Evolutionary conservation across 371 early-diverging fungal species (phyloP).

Genomic region (Mucor saturninus): DNA sequence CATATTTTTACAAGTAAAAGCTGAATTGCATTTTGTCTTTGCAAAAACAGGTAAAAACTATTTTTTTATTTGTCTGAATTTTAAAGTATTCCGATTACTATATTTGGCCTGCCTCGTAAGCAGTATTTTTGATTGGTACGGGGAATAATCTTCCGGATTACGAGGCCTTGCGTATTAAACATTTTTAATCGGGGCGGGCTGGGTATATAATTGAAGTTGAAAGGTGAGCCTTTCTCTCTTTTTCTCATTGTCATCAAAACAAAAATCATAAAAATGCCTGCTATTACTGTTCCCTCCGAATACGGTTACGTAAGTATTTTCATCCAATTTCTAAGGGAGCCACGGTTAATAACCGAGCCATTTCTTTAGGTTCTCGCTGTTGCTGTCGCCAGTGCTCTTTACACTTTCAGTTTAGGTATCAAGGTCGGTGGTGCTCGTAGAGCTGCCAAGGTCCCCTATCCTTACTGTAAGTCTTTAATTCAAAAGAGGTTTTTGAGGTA

Average conservation of each 20-base stretch:
- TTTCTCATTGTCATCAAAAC: conserved; percentile 5
- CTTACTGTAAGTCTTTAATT: conserved; percentile 48
- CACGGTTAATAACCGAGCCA: neutral
- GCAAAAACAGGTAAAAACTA: no score
- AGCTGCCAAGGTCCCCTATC: conserved; percentile 66
- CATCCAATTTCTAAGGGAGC: neutral
- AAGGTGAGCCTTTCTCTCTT: neutral
- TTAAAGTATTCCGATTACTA: no score
- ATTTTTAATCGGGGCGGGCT: neutral
- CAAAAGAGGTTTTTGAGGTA: neutral
- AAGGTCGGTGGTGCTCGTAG: conserved; percentile 64
- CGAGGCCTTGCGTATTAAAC: conserved; percentile 22
- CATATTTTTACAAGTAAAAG: no score
- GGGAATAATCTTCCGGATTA: conserved; percentile 11
- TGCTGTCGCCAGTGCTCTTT: conserved; percentile 44
- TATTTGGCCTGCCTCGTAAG: neutral
- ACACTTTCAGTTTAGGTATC: conserved; percentile 52
- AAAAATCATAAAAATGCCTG: conserved; percentile 31
- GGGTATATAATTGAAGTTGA: neutral
- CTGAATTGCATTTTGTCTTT: no score
- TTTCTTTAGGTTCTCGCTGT: conserved; percentile 45
- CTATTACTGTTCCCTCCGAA: conserved; percentile 56
- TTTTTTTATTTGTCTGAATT: no score
- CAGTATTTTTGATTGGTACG: conserved; percentile 7
- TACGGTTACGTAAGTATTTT: conserved; percentile 64